Evolutionary conservation across 257 asterid genomes (phyloP).

Genomic region (Plantago ovata): DNA sequence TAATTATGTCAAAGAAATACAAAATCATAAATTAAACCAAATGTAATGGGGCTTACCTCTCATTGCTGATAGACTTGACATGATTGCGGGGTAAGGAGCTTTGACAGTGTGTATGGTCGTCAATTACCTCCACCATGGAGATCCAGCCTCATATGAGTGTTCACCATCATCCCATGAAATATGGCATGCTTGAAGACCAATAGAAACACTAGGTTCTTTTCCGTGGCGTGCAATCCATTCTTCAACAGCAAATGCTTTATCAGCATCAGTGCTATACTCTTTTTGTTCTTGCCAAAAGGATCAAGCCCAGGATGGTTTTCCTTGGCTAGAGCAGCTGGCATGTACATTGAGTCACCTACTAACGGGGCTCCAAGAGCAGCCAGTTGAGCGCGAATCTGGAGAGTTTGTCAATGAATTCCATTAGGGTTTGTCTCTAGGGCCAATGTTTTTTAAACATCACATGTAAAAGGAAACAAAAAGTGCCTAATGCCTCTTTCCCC

Average conservation of each 20-base stretch:
- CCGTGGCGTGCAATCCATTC: conserved; percentile 83
- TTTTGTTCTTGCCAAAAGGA: conserved; percentile 58
- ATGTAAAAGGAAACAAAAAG: not conserved
- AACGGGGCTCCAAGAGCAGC: conserved; percentile 83
- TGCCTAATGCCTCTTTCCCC: not conserved
- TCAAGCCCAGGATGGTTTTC: conserved; percentile 45
- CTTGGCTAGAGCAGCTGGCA: conserved; percentile 85
- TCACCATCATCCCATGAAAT: conserved; percentile 82
- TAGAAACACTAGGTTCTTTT: conserved; percentile 70
- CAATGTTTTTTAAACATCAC: not conserved
- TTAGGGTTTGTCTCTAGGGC: too few species aligned
- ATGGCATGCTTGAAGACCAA: conserved; percentile 85
- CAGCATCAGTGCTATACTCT: conserved; percentile 37
- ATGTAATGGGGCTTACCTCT: conserved; percentile 4
- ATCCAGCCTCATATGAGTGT: conserved; percentile 68
- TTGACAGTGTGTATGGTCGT: too few species aligned
- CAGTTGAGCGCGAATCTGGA: conserved; percentile 78
- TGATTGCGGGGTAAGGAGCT: not conserved
- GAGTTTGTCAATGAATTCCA: conserved; percentile 1
- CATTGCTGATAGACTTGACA: not conserved
- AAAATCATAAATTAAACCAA: not conserved
- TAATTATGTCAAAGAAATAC: not conserved
- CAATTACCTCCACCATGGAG: conserved; percentile 76
- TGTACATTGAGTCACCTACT: conserved; percentile 86
- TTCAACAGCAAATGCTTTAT: conserved; percentile 41